Evolutionary conservation across 768 basidiomycete genomes (phyloP), one percentile per base, ranked within the genome.

Genomic region (Termitomyces sp.): DNA sequence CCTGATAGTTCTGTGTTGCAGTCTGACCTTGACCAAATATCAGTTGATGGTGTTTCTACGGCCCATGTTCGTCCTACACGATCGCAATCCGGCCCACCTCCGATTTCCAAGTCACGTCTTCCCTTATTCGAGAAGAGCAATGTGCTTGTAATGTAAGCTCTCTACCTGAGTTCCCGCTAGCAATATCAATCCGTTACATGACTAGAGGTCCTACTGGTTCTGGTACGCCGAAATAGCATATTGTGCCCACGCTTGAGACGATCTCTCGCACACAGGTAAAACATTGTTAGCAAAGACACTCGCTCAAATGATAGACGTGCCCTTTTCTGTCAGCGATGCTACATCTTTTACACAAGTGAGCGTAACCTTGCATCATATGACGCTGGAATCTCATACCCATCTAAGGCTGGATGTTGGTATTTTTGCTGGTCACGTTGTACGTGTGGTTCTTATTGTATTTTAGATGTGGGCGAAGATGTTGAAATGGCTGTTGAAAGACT

Each of bases 391-490:
- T 57, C 37, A 59, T 31, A 18, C 29, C 20, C 31, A 36, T 36
- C 46, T 16, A 46, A 90, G 87, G 87, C 87, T 10, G 88, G 88
- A 70, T 90, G 88, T 89, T 47, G 69, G 86, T 78, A 49, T 46
- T 20, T n/a, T 36, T 49, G 14, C 44, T 53, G n/a, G n/a, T 52
- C 4, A 24, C 14, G 7, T 26, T 46, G 57, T 20, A 12, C 18
- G n/a, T 24, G 10, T 22, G 41, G 46, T 34, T 29, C 62, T 63
- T 41, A 62, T 54, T 51, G 46, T 51, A 44, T 37, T 37, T 31
- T 18, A 94, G 91, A 97, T 73, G 92, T 98, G 46, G 95, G 95
- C 62, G 96, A 97, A 67, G 96, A 98, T 67, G 95, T 97, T 8
- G 96, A 98, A 60, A 88, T 88, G 78, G 87, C 90, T 44, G 83